Evolutionary conservation across 2,329 filamentous ascomycete species (phyloP), one percentile per base, ranked within the genome.

Genomic region (Penicillium sp.): DNA sequence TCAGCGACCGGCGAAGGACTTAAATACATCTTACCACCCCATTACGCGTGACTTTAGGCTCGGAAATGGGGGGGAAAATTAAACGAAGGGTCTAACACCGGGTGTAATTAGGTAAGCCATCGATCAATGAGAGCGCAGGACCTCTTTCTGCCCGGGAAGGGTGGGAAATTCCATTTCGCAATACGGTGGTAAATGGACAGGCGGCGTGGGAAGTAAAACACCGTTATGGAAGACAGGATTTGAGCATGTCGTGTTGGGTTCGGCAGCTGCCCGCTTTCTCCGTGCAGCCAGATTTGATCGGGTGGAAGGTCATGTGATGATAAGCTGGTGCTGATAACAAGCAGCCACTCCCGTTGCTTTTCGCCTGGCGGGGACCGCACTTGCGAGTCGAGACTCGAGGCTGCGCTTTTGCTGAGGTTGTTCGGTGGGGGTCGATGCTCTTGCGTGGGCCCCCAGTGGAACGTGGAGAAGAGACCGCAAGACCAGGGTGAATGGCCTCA

Each of bases 181-280:
- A 55, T 51, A 56, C 53, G 46, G 50, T 44, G 55, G 48, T 69
- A 61, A 66, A 68, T 70, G 67, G 64, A 57, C 58, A 11, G 59
- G 53, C 47, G 47, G 56, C 46, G 52, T 52, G 41, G 49, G 52
- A 54, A 51, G 43, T 61, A 67, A 71, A 67, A 59, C 62, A 53
- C 54, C 43, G 65, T 69, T 70, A 68, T 67, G 66, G 69, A 66
- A 57, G 62, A 60, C 62, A 55, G 64, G 59, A 68, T 70, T 70
- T 54, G 53, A 64, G 64, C 47, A 48, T 62, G 54, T 55, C 50
- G 49, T 49, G 47, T 43, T 49, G 51, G 37, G 39, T 51, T 46
- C 18, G 49, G 51, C 39, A 29, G 33, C 12, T 45, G 45, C 53
- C 56, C 51, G 52, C 54, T 49, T 52, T 57, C 55, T 49, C 42